Evolutionary conservation across 78 protist genomes (phyloP).

Genomic region (Dictyostelium capitatum): DNA sequence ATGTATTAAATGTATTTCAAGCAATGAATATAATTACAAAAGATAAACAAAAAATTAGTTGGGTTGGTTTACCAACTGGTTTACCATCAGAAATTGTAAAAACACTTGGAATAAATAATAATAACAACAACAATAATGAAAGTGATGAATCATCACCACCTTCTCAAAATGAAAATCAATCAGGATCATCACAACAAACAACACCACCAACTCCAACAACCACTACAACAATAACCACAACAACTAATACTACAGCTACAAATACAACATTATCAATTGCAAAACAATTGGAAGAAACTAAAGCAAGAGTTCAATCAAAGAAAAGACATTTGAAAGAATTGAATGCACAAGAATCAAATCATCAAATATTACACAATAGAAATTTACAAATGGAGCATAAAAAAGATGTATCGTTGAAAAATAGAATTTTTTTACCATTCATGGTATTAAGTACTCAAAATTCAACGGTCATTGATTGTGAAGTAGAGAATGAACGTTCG

Average conservation of each 20-base stretch:
- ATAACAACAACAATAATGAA: neutral
- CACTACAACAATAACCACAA: neutral
- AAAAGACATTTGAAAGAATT: slow-evolving; percentile 49
- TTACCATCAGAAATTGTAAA: slow-evolving; percentile 11
- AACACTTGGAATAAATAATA: slow-evolving; percentile 26
- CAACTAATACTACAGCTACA: neutral
- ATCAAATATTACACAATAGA: slow-evolving; percentile 19
- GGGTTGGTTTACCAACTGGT: slow-evolving; percentile 90
- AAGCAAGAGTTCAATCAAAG: slow-evolving; percentile 34
- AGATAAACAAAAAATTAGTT: slow-evolving; percentile 89
- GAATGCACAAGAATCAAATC: slow-evolving; percentile 17
- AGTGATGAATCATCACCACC: too few species aligned
- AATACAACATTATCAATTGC: neutral
- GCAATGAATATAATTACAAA: slow-evolving; percentile 94
- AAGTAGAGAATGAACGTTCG: slow-evolving; percentile 87
- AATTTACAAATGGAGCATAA: slow-evolving; percentile 7
- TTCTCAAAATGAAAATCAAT: neutral
- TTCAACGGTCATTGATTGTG: slow-evolving; percentile 91
- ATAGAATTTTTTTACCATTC: slow-evolving; percentile 87
- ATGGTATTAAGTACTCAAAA: slow-evolving; percentile 86
- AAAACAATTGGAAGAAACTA: slow-evolving; percentile 39
- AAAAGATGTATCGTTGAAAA: slow-evolving; percentile 11
- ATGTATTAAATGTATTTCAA: slow-evolving; percentile 94
- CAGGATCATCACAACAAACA: neutral
- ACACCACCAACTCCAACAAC: neutral